Percentiles rank a stretch among this genome's conserved stretches.
phyloP scores from a whole-genome alignment of 257 asterid genomes.

The Solanum habrochaites region DNA sequence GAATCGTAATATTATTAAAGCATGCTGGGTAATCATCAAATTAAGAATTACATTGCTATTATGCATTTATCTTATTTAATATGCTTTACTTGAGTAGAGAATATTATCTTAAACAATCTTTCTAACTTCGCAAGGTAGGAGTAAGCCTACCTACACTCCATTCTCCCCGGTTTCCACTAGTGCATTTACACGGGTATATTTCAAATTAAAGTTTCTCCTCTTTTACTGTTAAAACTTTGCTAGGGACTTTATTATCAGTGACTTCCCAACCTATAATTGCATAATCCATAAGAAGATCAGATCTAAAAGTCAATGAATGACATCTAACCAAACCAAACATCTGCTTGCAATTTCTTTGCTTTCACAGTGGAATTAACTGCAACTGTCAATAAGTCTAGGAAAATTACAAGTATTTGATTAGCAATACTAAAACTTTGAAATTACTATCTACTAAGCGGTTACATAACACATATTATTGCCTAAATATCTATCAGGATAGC shows the following conservation, averaged over 20 bases:
- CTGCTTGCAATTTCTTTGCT: conserved; percentile 66
- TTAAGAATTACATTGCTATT: not conserved
- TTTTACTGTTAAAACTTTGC: not conserved
- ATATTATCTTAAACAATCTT: not conserved
- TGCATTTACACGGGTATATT: not conserved
- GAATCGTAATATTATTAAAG: not conserved
- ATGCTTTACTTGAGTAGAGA: not conserved
- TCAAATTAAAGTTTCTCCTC: not conserved
- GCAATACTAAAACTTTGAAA: not conserved
- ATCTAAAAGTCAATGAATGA: not conserved
- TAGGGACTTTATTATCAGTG: conserved; percentile 70
- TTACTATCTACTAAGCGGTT: not conserved
- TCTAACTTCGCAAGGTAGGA: no score
- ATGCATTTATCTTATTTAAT: not conserved
- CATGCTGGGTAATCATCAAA: not conserved
- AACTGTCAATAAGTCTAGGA: conserved; percentile 39
- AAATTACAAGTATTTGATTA: not conserved
- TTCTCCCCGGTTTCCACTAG: no score
- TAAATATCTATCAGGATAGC: not conserved
- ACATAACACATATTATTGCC: not conserved
- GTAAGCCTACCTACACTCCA: no score
- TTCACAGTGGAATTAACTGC: conserved; percentile 63
- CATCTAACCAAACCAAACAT: not conserved
- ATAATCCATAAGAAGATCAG: not conserved
- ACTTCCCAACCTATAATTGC: conserved; percentile 74